Percentiles rank a stretch among this genome's conserved stretches.
These are phyloP conservation scores for Wallacemonas rigidus DNA, from an alignment of 208 protist species.

Conservation along the genomic window DNA sequence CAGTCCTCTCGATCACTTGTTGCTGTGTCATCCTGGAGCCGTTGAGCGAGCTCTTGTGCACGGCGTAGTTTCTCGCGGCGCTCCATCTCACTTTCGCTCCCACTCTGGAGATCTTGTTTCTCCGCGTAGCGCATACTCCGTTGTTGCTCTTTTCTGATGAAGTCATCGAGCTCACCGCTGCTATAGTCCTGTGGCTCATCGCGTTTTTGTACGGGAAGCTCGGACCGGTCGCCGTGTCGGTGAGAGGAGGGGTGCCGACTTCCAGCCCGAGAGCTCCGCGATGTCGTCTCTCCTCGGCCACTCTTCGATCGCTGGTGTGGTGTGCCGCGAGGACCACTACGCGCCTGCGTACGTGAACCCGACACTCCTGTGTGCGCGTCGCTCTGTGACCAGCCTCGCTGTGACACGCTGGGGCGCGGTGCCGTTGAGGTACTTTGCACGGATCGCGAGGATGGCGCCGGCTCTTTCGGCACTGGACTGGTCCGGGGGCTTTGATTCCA, in stretches of 20 bases:
- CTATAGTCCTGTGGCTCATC: background rate
- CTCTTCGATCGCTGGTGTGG: background rate
- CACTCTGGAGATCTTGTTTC: background rate
- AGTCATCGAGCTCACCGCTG: conserved; percentile 16
- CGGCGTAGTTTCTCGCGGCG: conserved; percentile 11
- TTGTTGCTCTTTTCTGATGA: conserved; percentile 16
- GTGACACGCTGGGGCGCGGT: conserved; percentile 3
- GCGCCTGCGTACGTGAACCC: background rate
- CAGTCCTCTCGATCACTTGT: background rate
- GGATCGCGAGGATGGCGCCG: background rate
- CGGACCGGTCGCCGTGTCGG: background rate
- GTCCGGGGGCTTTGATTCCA: background rate
- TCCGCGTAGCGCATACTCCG: background rate
- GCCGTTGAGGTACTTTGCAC: background rate
- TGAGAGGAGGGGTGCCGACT: background rate
- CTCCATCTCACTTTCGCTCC: background rate
- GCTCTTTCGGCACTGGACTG: conserved; percentile 6
- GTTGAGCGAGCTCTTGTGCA: conserved; percentile 1
- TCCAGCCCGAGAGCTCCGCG: background rate
- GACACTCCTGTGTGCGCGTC: background rate
- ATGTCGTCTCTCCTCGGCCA: background rate
- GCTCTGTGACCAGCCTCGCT: background rate
- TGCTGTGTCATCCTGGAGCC: conserved; percentile 1
- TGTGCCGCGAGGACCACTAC: background rate
- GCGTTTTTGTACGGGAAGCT: background rate